Evolutionary conservation across 2,329 filamentous ascomycete species (phyloP).

Genomic region (Aureobasidium pullulans): DNA sequence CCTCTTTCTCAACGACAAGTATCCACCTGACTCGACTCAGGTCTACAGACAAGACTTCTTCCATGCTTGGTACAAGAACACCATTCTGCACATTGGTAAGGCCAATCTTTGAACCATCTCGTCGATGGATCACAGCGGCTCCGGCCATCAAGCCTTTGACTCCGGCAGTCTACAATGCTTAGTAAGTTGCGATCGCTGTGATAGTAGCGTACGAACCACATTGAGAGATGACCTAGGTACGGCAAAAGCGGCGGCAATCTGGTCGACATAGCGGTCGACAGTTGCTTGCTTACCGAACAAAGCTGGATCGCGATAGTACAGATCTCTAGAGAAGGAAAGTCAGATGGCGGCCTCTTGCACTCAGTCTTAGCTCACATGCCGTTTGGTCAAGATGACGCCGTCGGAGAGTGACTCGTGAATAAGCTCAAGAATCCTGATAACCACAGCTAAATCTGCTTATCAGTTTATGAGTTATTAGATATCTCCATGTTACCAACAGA

Average conservation of each 20-base stretch:
- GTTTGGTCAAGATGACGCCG: conserved; percentile 47
- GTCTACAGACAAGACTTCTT: conserved; percentile 44
- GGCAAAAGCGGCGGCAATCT: conserved; percentile 62
- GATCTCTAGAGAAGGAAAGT: conserved; percentile 50
- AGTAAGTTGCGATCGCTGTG: not conserved
- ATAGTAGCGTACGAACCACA: conserved; percentile 49
- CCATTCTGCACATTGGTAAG: conserved; percentile 45
- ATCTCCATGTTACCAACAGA: conserved; percentile 32
- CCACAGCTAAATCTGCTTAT: conserved; percentile 37
- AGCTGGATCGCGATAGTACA: conserved; percentile 70
- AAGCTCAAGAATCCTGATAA: conserved; percentile 49
- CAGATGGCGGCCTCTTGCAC: not conserved
- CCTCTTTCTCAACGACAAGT: conserved; percentile 74
- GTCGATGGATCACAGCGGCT: conserved; percentile 41
- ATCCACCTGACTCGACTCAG: conserved; percentile 53
- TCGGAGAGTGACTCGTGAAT: conserved; percentile 46
- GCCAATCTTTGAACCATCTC: conserved; percentile 37
- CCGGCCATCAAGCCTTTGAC: conserved; percentile 66
- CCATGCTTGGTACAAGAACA: conserved; percentile 50
- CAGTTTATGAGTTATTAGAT: not conserved
- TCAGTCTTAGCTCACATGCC: conserved; percentile 31
- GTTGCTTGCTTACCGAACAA: conserved; percentile 62
- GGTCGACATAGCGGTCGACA: conserved; percentile 67
- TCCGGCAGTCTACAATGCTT: conserved; percentile 51
- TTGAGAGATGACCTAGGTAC: conserved; percentile 59